Conservation (phyloP, 2,329 filamentous ascomycete genomes). For the Fusarium verticillioides region DNA sequence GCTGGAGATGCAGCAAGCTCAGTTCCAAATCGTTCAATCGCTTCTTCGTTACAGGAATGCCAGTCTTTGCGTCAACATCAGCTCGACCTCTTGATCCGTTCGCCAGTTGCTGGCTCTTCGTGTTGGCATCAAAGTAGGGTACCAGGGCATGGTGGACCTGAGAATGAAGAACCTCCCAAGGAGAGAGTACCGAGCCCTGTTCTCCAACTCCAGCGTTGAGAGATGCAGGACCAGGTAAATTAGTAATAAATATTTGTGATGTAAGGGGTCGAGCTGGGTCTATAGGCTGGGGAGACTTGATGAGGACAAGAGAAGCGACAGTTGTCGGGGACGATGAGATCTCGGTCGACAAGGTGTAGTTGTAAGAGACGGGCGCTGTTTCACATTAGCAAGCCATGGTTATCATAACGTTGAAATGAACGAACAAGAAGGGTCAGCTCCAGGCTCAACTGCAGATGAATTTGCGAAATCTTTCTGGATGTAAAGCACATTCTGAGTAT, state of each 20-base stretch:
- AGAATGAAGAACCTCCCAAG: conserved; percentile 92
- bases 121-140: conserved; percentile 97
- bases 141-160: conserved; percentile 90
- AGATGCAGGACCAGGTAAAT: conserved; percentile 83
- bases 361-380: conserved; percentile 66
- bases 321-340: conserved; percentile 84
- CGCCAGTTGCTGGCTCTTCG: conserved; percentile 78
- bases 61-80: conserved; percentile 91
- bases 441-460: conserved; percentile 63
- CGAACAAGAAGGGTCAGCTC: conserved; percentile 58
- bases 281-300: conserved; percentile 90
- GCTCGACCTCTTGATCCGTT: conserved; percentile 76
- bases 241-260: conserved; percentile 91
- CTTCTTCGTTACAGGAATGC: conserved; percentile 97
- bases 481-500: conserved; percentile 88
- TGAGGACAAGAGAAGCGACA: conserved; percentile 84
- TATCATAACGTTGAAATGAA: background rate
- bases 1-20: conserved; percentile 89
- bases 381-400: conserved; percentile 15
- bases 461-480: conserved; percentile 83
- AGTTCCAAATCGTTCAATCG: conserved; percentile 94
- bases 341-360: conserved; percentile 84
- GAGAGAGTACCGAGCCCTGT: conserved; percentile 79
- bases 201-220: conserved; percentile 74
- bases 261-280: conserved; percentile 84